Base-by-base conservation (phyloP, 371 early-diverging fungal species). In the Conidiobolus incongruus region DNA sequence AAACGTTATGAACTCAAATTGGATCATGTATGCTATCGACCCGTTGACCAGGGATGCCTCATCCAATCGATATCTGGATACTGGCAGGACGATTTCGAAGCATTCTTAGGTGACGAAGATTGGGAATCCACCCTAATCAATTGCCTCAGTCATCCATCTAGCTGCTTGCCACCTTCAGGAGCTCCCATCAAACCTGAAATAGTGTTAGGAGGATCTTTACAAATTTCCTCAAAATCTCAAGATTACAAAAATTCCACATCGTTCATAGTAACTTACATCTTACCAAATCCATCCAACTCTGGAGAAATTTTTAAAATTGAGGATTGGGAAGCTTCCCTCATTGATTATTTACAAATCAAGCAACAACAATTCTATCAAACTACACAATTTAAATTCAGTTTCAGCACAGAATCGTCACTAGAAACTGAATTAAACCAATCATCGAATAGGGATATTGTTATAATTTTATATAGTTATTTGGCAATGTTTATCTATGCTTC, bases 401-500 rank as follows among this genome's bases (percentile, higher is more conserved):
- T 16, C 22, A 35, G 7, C 13, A 13, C 13, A 26, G 44, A 65
- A 65, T 60, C 59, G 20, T 77, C 77, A 1, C 35, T 80, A 37
- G 78, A 78, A 50, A 61, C 53, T 12, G 81, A 78, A 45, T 48
- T 77, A 13, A 72, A 70, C 58, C 64, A 70, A 37, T 74, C 75
- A 0, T 66, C 69, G 36, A 70, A 75, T 39, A 72, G 78, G 0
- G 76, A 81, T 48, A 58, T 66, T 4, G 49, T 51, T 6, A 78
- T 77, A 0, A 66, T 81, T 8, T 47, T 66, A 11, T 52, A 79
- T 35, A 68, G 69, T 26, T 81, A 81, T 40, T 24, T 77, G 13
- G 67, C 63, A 35, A 81, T 81, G 81, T 77, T 81, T 47, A 40
- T 75, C 19, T 81, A 81, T 52, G 77, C 73, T 1, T 74, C 77